These are phyloP conservation scores for Anthracocystis panici-leucophaei DNA, from an alignment of 1,284 basidiomycete species.

Conservation along the genomic window DNA sequence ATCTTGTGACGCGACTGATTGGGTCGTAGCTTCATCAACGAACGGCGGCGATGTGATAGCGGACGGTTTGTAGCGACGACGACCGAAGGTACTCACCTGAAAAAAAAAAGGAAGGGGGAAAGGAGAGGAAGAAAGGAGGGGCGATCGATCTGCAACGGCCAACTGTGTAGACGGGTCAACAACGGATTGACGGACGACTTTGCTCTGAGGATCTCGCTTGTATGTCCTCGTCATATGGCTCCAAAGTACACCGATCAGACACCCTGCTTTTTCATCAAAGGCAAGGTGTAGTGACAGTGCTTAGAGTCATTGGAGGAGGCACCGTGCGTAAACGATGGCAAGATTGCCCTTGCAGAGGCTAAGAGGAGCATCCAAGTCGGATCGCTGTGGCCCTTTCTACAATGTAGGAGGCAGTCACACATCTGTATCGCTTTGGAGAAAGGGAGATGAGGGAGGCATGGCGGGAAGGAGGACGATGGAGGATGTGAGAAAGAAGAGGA, in stretches of 20 bases:
- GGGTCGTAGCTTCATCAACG: not conserved
- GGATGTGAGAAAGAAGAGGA: not conserved
- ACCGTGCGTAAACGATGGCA: conserved; percentile 45
- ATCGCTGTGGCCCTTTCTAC: not conserved
- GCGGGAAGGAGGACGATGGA: conserved; percentile 4
- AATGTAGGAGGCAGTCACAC: not conserved
- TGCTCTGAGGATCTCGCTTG: conserved; percentile 39
- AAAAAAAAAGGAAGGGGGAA: not conserved
- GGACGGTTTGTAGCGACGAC: not conserved
- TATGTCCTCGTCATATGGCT: conserved; percentile 21
- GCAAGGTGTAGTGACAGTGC: not conserved
- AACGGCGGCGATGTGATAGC: not conserved
- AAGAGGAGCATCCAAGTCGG: conserved; percentile 14
- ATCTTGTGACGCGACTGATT: not conserved
- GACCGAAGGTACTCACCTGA: conserved; percentile 27
- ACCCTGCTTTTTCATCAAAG: not conserved
- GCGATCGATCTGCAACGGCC: not conserved
- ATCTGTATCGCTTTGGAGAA: not conserved
- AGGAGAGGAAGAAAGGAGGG: no score
- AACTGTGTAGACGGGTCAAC: not conserved
- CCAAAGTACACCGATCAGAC: not conserved
- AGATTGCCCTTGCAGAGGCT: conserved; percentile 45
- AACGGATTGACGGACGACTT: not conserved
- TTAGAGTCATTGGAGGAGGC: conserved; percentile 27
- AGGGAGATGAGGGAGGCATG: not conserved